A percentile compares a stretch with the other conserved stretches of the same genome.
Conservation (phyloP, 202 grass and related monocot genomes). For the Musa balbisiana region DNA sequence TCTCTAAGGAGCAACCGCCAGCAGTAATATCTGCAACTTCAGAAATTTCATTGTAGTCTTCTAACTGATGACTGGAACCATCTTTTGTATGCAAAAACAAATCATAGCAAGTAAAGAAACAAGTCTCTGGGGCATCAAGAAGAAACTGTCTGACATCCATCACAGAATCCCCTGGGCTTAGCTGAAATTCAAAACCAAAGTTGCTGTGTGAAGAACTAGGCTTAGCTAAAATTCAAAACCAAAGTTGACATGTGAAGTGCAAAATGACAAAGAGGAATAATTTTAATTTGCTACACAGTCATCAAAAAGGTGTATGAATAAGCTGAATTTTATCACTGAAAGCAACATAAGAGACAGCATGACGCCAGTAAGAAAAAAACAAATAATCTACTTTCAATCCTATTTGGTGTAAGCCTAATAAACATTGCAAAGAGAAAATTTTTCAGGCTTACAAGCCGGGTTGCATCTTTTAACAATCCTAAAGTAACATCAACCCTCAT, state of each 20-base stretch:
- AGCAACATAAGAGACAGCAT: neutral
- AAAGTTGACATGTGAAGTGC: neutral
- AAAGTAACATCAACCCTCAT: too few relatives aligned
- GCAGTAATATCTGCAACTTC: conserved; percentile 86
- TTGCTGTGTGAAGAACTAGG: conserved; percentile 21
- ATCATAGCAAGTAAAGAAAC: conserved; percentile 96
- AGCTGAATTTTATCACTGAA: neutral
- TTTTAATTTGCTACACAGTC: too few relatives aligned
- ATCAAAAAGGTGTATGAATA: neutral
- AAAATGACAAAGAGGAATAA: neutral
- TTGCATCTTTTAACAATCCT: too few relatives aligned
- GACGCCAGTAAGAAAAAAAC: neutral
- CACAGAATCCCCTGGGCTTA: conserved; percentile 92
- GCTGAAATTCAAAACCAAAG: conserved; percentile 37
- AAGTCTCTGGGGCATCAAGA: conserved; percentile 91
- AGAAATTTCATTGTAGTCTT: conserved; percentile 98
- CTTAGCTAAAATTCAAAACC: conserved; percentile 59
- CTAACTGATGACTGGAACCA: conserved; percentile 65
- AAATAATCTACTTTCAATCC: neutral
- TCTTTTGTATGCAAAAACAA: conserved; percentile 81
- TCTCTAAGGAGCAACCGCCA: conserved; percentile 80
- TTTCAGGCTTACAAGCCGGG: too few relatives aligned
- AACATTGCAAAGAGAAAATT: too few relatives aligned
- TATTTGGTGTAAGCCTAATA: neutral
- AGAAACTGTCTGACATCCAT: conserved; percentile 97